Conservation (phyloP, 306 rosid genomes). For the Abrus pulchellus region DNA sequence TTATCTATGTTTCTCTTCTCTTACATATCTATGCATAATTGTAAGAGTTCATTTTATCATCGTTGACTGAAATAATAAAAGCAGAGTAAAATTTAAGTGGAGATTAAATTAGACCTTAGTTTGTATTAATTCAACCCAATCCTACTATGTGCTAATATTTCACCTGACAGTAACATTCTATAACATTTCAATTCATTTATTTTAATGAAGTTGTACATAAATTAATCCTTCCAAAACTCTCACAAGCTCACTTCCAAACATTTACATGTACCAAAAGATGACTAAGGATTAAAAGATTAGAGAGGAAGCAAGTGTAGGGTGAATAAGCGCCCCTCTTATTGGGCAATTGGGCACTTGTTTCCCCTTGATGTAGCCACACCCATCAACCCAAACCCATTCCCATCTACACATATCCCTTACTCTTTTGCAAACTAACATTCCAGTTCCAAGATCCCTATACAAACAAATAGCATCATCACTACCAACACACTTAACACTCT, state of each 20-base stretch:
- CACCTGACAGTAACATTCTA: not conserved
- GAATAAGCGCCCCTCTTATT: slow-evolving; percentile 69
- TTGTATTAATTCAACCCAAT: too few relatives aligned
- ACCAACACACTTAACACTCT: slow-evolving; percentile 66
- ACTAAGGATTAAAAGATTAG: slow-evolving; percentile 28
- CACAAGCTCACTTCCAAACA: not conserved
- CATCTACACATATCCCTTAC: slow-evolving; percentile 43
- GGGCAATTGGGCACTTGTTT: slow-evolving; percentile 55
- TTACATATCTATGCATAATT: too few relatives aligned
- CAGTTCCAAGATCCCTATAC: slow-evolving; percentile 66
- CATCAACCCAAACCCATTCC: slow-evolving; percentile 83
- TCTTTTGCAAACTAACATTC: slow-evolving; percentile 69
- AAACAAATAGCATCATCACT: slow-evolving; percentile 61
- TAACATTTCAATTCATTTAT: too few relatives aligned
- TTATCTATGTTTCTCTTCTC: too few relatives aligned
- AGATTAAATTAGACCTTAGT: too few relatives aligned
- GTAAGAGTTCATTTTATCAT: too few relatives aligned
- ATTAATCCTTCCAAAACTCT: not conserved
- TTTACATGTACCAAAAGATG: slow-evolving; percentile 15
- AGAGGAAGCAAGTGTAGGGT: slow-evolving; percentile 70
- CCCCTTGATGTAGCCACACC: slow-evolving; percentile 56
- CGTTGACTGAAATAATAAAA: too few relatives aligned
- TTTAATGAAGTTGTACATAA: not conserved
- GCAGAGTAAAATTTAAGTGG: too few relatives aligned
- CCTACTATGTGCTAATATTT: too few relatives aligned